Evolutionary conservation across 352 stramenopile species (phyloP), one percentile per base, ranked within the genome.

Genomic region (Pythium folliculosum): DNA sequence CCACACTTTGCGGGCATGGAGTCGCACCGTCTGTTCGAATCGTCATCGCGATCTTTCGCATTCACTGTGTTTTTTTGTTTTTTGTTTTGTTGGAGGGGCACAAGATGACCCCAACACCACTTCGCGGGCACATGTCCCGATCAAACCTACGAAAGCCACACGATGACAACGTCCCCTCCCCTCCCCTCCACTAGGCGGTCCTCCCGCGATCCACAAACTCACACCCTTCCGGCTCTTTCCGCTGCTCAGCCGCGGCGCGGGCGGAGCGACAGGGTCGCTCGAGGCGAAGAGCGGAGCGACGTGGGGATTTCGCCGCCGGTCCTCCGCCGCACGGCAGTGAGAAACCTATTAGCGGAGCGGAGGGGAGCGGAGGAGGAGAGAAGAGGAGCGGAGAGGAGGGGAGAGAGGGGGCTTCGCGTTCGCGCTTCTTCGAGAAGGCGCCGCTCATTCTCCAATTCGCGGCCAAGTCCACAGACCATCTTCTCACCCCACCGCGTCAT

Each of bases 381-480:
- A 5, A 30, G 45, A 12, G 45, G 45, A 52, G 45, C 40, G 40
- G 40, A 47, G 45, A 52, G 45, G 45, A 25, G 45, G 45, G 16
- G n/a, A 2, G n/a, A 30, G n/a, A 16, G n/a, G 10, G 22, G 13
- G 21, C 2, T 30, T 19, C 7, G n/a, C 22, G 8, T 17, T 12
- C 9, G 13, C 49, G 49, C 25, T 22, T 55, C n/a, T 21, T 21
- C 16, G 40, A 10, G 0, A 10, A 6, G 3, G 19, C 35, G 49
- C 21, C 17, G 3, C 30, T 52, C 54, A 70, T 60, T 64, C 63
- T 70, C 23, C 62, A 68, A 62, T 68, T 68, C 54, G 62, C 62
- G 16, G 2, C 44, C 51, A 44, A 61, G 43, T 2, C 1, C 51
- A 47, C 27, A 62, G 32, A 55, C 54, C 53, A 5, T 6, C 2